Base-by-base conservation (phyloP, 2,329 filamentous ascomycete species). In the Zasmidium angulare region DNA sequence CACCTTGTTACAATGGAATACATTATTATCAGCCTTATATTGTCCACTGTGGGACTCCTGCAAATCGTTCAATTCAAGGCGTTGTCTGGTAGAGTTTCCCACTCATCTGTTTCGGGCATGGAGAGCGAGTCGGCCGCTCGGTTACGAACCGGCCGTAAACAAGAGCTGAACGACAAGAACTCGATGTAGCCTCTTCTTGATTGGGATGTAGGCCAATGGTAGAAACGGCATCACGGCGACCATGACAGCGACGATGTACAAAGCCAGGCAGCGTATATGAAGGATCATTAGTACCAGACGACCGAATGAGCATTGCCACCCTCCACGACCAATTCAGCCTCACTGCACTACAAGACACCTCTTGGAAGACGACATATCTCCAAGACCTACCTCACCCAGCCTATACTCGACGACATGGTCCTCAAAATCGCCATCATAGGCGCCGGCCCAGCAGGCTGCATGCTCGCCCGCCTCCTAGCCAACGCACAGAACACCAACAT, bases 391-490 rank as follows among this genome's bases (percentile, higher is more conserved):
- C n/a, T n/a, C n/a, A n/a, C n/a, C n/a, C n/a, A n/a, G n/a, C n/a
- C n/a, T n/a, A n/a, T n/a, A n/a, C n/a, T n/a, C n/a, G n/a, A 51
- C 22, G n/a, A 23, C 24, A 57, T 52, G 49, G 31, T 43, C 31
- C 14, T 57, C 22, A 59, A 53, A 3, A 58, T 55, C 60, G 77
- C 76, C 2, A 77, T 79, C 23, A 66, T 78, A 23, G 77, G 77
- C 23, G 75, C 69, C 23, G 71, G 71, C 2, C 71, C 71, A 31
- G 61, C 64, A 14, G 71, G 71, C 14, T 64, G 68, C 12, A 60
- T 63, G 7, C 66, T 72, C 7, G 71, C 67, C 20, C 64, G 66
- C 20, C 58, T 74, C 1, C 63, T 74, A 3, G n/a, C 36, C 53
- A 66, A 26, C n/a, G 54, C 20, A 47, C 59, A 49, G 17, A 40